Percentiles rank a stretch among this genome's conserved stretches.
Conservation (phyloP, 176 grass and related monocot species). For the Poa pratensis region DNA sequence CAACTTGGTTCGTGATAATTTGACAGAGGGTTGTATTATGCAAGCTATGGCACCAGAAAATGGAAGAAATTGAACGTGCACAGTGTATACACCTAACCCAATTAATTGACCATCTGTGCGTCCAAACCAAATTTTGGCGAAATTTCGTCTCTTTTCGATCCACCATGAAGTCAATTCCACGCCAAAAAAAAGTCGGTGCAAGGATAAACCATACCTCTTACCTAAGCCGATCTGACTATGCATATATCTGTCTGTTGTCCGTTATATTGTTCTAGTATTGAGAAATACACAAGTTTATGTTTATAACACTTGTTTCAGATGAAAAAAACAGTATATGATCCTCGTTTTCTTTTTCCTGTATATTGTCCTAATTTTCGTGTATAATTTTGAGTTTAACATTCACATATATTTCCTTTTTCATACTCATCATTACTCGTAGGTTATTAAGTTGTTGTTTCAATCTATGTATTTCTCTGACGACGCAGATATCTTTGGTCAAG, state of each 20-base stretch:
- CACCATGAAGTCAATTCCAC: neutral
- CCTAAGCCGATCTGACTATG: neutral
- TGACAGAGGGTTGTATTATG: neutral
- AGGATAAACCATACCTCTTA: neutral
- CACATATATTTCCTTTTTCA: neutral
- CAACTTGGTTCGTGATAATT: neutral
- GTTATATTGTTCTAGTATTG: neutral
- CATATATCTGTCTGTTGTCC: neutral
- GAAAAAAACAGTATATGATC: neutral
- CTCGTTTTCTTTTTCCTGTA: neutral
- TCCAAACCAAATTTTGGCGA: neutral
- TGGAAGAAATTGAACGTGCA: neutral
- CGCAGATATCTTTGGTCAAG: conserved; percentile 64
- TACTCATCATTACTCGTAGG: neutral
- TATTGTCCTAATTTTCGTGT: neutral
- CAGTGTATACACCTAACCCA: conserved; percentile 2
- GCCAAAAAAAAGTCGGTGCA: neutral
- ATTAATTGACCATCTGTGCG: neutral
- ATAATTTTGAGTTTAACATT: neutral
- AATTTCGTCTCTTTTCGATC: conserved; percentile 1
- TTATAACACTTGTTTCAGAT: neutral
- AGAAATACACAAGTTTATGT: neutral
- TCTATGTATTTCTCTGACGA: neutral
- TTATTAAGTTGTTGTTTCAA: neutral
- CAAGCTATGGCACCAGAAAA: neutral